Percentiles rank a stretch among this genome's conserved stretches.
These are phyloP conservation scores for Hanseniaspora nectarophila DNA, from an alignment of 805 yeast genomes.

Conservation along the genomic window DNA sequence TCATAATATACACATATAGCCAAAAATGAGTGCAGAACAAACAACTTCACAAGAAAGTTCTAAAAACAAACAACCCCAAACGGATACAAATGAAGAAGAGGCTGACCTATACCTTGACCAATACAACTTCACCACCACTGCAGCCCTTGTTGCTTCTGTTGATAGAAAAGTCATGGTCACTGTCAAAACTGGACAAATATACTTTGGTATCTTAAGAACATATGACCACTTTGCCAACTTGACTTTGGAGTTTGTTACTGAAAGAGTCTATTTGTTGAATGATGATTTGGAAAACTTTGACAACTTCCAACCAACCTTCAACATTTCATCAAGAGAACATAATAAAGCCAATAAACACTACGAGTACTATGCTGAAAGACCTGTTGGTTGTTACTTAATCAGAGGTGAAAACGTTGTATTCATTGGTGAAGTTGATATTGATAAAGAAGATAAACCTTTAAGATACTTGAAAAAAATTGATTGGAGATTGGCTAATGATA, in stretches of 20 bases:
- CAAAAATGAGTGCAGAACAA: constrained; percentile 2
- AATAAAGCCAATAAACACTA: background rate
- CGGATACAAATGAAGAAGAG: constrained; percentile 29
- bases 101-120: constrained; percentile 61
- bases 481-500: constrained; percentile 48
- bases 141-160: constrained; percentile 78
- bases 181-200: constrained; percentile 76
- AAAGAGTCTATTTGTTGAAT: constrained; percentile 59
- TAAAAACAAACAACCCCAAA: background rate
- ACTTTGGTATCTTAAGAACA: constrained; percentile 82
- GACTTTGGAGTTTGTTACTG: constrained; percentile 82
- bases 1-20: too few species aligned
- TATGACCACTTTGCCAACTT: constrained; percentile 91
- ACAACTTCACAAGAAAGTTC: background rate
- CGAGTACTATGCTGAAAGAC: constrained; percentile 52
- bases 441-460: constrained; percentile 63
- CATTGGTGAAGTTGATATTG: constrained; percentile 88
- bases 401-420: constrained; percentile 94
- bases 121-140: constrained; percentile 76
- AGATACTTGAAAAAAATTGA: constrained; percentile 44
- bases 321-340: constrained; percentile 19
- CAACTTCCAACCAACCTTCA: background rate
- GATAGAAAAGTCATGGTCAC: constrained; percentile 72
- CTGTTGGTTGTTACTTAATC: constrained; percentile 70
- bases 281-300: constrained; percentile 23